These are phyloP conservation scores for Globisporangium spiculum DNA, from an alignment of 352 stramenopile species.

Conservation along the genomic window DNA sequence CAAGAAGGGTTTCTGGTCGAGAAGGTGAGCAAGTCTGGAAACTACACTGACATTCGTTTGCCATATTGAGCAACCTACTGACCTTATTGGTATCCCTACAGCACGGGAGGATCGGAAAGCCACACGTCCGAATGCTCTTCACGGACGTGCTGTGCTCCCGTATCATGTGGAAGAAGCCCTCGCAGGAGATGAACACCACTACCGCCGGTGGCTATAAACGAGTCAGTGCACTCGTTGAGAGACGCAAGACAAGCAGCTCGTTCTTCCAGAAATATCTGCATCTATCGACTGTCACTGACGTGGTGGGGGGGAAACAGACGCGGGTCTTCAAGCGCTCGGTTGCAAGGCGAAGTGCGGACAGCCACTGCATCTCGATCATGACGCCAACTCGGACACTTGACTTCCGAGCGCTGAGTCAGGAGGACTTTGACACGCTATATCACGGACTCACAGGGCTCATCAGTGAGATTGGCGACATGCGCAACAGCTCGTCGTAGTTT, in stretches of 20 bases:
- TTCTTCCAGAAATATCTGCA: conserved; percentile 33
- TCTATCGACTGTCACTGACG: conserved; percentile 29
- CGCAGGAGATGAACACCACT: conserved; percentile 1
- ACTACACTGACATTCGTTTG: background rate
- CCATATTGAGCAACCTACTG: background rate
- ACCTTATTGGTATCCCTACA: conserved; percentile 7
- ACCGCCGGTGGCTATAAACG: conserved; percentile 7
- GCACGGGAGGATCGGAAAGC: conserved; percentile 39
- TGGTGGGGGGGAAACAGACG: conserved; percentile 39
- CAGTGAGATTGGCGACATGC: conserved; percentile 13
- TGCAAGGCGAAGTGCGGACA: conserved; percentile 25
- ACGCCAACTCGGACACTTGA: conserved; percentile 38
- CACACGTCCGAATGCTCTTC: conserved; percentile 38
- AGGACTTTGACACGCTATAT: conserved; percentile 34
- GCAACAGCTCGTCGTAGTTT: conserved; percentile 1
- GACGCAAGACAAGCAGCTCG: conserved; percentile 10
- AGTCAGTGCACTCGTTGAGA: background rate
- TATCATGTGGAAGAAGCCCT: conserved; percentile 42
- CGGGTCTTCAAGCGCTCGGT: conserved; percentile 32
- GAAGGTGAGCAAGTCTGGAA: conserved; percentile 26
- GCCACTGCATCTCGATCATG: conserved; percentile 37
- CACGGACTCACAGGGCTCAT: conserved; percentile 30
- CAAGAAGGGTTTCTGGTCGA: conserved; percentile 38
- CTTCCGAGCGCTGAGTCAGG: conserved; percentile 30
- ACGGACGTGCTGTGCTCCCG: conserved; percentile 29